Evolutionary conservation across 306 rosid genomes (phyloP), one percentile per base, ranked within the genome.

Genomic region (Vachellia pachyceras): DNA sequence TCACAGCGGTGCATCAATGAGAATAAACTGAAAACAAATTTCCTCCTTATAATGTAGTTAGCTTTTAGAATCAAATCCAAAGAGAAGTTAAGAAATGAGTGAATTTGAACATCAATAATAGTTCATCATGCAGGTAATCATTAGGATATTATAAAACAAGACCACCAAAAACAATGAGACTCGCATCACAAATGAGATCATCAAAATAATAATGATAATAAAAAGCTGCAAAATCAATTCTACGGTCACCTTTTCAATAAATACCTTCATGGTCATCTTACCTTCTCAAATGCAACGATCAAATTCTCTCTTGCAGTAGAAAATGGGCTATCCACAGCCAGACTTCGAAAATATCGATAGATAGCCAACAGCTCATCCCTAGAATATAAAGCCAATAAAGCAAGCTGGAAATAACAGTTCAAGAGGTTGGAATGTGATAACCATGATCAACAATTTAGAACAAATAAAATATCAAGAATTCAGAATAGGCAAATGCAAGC

Each of bases 251-350:
- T 37, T 35, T 11, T 5, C 13, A 29, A 61, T 61, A 61, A 25
- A 61, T 61, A 8, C 47, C 46, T 17, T 3, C 12, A 45, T 49
- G 69, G 44, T 45, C 50, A 77, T 4, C 58, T 75, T 86, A 92
- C 98, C 98, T 94, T 94, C 84, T 94, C 98, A 86, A 92, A 94
- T n/a, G 97, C 97, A 80, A 92, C 92, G 77, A 90, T 91, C 82
- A 94, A 89, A 86, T 94, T 94, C 54, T 94, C 97, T 77, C 98
- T 91, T 1, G 98, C 97, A 65, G 98, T 94, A 75, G 93, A 83
- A 87, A 92, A 92, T 77, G 98, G 98, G 79, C 86, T 87, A 67
- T 94, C 97, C 79, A 92, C 94, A 0, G 97, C 97, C 85, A 94
- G 75, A 78, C 98, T 94, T 66, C 98, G 93, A 65, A 92, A 94